These are phyloP conservation scores for Podila epigama DNA, from an alignment of 192 early-diverging fungal species.

Conservation along the genomic window DNA sequence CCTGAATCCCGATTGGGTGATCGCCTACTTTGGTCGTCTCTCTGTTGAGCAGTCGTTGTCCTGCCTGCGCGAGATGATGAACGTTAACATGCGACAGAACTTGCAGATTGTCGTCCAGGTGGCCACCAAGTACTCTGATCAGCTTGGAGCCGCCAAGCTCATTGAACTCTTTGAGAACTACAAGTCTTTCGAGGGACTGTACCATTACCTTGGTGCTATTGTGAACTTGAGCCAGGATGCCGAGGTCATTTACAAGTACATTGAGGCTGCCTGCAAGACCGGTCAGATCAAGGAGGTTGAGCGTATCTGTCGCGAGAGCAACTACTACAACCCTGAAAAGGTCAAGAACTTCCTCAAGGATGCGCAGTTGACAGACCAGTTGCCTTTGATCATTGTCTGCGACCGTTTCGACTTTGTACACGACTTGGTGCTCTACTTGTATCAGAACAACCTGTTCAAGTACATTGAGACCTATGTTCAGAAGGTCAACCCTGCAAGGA, in stretches of 20 bases:
- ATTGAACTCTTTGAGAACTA: slow-evolving; percentile 91
- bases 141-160: slow-evolving; percentile 86
- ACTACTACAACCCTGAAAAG: slow-evolving; percentile 96
- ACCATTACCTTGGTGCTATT: slow-evolving; percentile 96
- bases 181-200: slow-evolving; percentile 94
- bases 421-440: slow-evolving; percentile 94
- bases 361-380: slow-evolving; percentile 92
- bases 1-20: slow-evolving; percentile 89
- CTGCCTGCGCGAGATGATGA: slow-evolving; percentile 93
- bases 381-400: slow-evolving; percentile 98
- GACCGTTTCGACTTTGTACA: slow-evolving; percentile 98
- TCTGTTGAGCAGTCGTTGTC: slow-evolving; percentile 98
- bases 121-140: slow-evolving; percentile 97
- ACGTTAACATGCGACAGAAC: slow-evolving; percentile 92
- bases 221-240: slow-evolving; percentile 96
- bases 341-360: slow-evolving; percentile 99
- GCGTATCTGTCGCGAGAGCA: slow-evolving; percentile 95
- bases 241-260: slow-evolving; percentile 98
- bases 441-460: slow-evolving; percentile 92
- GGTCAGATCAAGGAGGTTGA: slow-evolving; percentile 98
- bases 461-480: slow-evolving; percentile 99
- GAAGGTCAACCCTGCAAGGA: slow-evolving; percentile 94
- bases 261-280: slow-evolving; percentile 91
- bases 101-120: slow-evolving; percentile 94
- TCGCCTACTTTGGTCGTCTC: slow-evolving; percentile 94